Evolutionary conservation across 2,329 filamentous ascomycete species (phyloP).

Genomic region (Colletotrichum paranaense): DNA sequence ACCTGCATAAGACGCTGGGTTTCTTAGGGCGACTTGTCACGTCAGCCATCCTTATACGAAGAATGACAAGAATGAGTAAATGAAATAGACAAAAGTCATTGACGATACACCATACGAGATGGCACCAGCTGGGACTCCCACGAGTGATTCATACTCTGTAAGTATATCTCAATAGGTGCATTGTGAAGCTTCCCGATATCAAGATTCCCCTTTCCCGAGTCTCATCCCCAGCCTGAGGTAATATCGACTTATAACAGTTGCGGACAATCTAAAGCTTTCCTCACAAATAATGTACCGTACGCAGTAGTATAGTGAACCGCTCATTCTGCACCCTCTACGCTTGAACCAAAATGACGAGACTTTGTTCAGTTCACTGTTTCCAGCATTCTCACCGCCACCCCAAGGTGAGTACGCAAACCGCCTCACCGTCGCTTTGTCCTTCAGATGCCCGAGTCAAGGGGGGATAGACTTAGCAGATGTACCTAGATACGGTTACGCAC

Average conservation of each 20-base stretch:
- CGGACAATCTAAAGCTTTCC: no score
- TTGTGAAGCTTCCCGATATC: background rate
- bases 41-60: background rate
- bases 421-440: background rate
- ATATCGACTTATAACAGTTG: no score
- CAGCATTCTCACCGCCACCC: background rate
- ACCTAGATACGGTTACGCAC: background rate
- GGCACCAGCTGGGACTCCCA: background rate
- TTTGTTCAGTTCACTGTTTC: background rate
- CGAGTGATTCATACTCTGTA: background rate
- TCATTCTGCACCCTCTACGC: background rate
- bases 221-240: no score
- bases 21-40: background rate
- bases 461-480: background rate
- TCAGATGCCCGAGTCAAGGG: background rate
- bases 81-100: background rate
- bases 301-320: no score
- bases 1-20: background rate
- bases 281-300: no score
- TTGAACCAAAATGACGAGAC: background rate
- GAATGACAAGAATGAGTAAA: background rate
- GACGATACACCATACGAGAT: background rate
- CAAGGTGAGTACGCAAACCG: background rate
- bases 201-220: background rate
- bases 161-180: no score